phyloP scores from a whole-genome alignment of 129 eudicot species.

The Glebionis coronaria region DNA sequence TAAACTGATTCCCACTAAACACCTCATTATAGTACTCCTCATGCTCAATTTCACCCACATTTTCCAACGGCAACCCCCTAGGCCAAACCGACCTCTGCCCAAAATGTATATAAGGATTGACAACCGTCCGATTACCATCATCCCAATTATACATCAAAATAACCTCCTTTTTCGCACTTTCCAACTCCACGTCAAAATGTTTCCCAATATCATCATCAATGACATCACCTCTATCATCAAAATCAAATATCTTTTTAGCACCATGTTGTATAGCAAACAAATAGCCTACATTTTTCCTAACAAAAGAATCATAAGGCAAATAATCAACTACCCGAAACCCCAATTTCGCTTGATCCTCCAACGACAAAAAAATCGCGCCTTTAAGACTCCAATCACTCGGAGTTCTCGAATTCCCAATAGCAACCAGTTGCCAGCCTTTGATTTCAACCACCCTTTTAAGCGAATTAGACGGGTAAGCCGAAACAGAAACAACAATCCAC shows the following conservation, averaged over 20 bases:
- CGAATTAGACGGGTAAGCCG: conserved; percentile 69
- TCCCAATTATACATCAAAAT: conserved; percentile 75
- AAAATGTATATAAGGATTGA: conserved; percentile 89
- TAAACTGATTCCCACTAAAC: conserved; percentile 77
- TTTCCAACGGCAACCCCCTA: conserved; percentile 85
- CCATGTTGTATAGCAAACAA: conserved; percentile 96
- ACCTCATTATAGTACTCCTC: conserved; percentile 77
- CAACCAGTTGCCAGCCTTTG: conserved; percentile 93
- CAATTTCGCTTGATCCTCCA: conserved; percentile 71
- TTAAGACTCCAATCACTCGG: conserved; percentile 80
- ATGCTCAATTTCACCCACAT: conserved; percentile 79
- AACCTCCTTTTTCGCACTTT: conserved; percentile 70
- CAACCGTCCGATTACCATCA: conserved; percentile 70
- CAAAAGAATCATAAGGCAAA: conserved; percentile 88
- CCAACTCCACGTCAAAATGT: conserved; percentile 76
- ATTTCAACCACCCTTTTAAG: conserved; percentile 44
- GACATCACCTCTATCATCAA: conserved; percentile 82
- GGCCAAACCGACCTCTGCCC: conserved; percentile 98
- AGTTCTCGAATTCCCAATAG: conserved; percentile 77
- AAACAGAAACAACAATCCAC: conserved; percentile 87
- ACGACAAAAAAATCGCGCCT: conserved; percentile 75
- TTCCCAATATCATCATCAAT: conserved; percentile 74
- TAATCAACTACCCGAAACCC: conserved; percentile 81
- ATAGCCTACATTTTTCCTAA: conserved; percentile 82
- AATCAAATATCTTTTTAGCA: conserved; percentile 78